Conservation (phyloP, 1,284 basidiomycete genomes). For the Ceratobasidium sp. region DNA sequence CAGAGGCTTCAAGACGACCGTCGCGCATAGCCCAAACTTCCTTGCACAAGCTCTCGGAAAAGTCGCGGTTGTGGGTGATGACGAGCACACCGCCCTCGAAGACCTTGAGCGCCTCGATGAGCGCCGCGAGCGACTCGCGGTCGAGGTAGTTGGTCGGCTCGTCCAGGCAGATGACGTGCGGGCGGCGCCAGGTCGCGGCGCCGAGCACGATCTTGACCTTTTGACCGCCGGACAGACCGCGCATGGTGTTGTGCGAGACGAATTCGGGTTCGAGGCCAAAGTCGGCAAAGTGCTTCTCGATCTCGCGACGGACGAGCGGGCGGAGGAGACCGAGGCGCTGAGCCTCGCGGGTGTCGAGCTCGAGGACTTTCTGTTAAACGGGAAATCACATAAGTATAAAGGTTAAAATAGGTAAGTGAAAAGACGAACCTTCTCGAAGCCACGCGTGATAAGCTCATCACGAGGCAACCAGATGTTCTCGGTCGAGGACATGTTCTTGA, state of each 20-base stretch:
- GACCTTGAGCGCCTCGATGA: slow-evolving; percentile 95
- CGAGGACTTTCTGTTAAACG: slow-evolving; percentile 82
- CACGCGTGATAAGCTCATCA: slow-evolving; percentile 96
- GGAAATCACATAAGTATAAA: slow-evolving; percentile 48
- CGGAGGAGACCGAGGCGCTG: slow-evolving; percentile 96
- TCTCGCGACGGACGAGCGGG: slow-evolving; percentile 96
- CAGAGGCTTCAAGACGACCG: slow-evolving; percentile 91
- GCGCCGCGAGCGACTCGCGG: slow-evolving; percentile 95
- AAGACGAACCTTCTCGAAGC: slow-evolving; percentile 87
- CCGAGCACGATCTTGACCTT: slow-evolving; percentile 99
- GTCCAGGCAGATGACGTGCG: slow-evolving; percentile 97
- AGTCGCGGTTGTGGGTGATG: slow-evolving; percentile 98
- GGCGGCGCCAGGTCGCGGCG: slow-evolving; percentile 98
- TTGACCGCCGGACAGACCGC: slow-evolving; percentile 98
- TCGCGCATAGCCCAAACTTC: slow-evolving; percentile 97
- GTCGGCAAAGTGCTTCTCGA: slow-evolving; percentile 97
- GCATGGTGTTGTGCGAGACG: slow-evolving; percentile 96
- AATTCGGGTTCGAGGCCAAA: slow-evolving; percentile 97
- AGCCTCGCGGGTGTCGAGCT: slow-evolving; percentile 97
- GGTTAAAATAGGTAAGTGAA: slow-evolving; percentile 2
- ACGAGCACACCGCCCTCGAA: slow-evolving; percentile 98
- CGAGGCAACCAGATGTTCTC: slow-evolving; percentile 98
- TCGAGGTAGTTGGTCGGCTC: slow-evolving; percentile 97
- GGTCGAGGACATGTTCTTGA: slow-evolving; percentile 91
- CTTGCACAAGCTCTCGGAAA: slow-evolving; percentile 93